Percentiles rank a stretch among this genome's conserved stretches.
Evolutionary conservation across 1,284 basidiomycete species (phyloP).

Genomic region (Trichosporon sp.): DNA sequence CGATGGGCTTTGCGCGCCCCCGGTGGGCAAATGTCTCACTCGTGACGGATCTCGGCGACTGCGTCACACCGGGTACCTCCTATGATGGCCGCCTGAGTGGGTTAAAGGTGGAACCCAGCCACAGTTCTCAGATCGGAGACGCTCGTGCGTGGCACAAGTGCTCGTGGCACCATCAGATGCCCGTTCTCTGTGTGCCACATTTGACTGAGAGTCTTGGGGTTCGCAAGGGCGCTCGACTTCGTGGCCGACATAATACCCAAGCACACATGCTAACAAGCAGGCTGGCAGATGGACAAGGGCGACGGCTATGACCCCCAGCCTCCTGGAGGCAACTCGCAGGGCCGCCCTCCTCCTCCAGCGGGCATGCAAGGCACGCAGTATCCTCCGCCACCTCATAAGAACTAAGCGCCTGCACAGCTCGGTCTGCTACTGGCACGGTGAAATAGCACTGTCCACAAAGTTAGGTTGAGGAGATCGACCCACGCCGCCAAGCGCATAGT

Average conservation of each 20-base stretch:
- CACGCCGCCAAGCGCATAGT: not conserved
- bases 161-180: not conserved
- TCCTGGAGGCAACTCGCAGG: slow-evolving; percentile 5
- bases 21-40: too few relatives aligned
- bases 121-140: not conserved
- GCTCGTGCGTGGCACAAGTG: not conserved
- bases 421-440: not conserved
- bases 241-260: not conserved
- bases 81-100: not conserved
- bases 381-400: slow-evolving; percentile 13
- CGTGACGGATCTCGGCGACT: too few relatives aligned
- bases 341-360: not conserved
- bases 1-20: too few relatives aligned
- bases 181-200: not conserved
- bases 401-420: not conserved
- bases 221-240: not conserved
- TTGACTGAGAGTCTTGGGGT: not conserved
- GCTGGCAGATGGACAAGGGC: slow-evolving; percentile 20
- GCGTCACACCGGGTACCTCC: too few relatives aligned
- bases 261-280: slow-evolving; percentile 1
- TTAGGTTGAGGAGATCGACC: slow-evolving; percentile 2
- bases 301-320: slow-evolving; percentile 20
- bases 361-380: slow-evolving; percentile 2
- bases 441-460: not conserved
- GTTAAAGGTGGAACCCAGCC: not conserved